Conservation (phyloP, 1,139 yeast species). For the Hansenula lynferdii region DNA sequence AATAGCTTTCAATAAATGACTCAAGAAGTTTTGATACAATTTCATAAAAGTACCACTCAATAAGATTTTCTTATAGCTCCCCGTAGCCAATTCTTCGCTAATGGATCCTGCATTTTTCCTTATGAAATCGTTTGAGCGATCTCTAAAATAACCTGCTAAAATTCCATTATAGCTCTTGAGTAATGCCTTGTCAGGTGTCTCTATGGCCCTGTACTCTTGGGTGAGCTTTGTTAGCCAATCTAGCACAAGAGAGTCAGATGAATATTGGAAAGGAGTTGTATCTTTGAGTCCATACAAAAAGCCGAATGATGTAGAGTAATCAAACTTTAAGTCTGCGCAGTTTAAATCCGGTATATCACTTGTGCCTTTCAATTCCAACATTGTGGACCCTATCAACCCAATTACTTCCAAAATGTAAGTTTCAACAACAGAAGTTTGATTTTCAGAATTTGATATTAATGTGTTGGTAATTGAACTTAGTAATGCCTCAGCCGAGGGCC, state of each 20-base stretch:
- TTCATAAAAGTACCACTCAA: slow-evolving; percentile 16
- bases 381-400: slow-evolving; percentile 49
- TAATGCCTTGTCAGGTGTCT: neutral
- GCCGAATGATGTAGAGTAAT: slow-evolving; percentile 4
- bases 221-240: slow-evolving; percentile 9
- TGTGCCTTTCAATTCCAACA: slow-evolving; percentile 32
- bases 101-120: neutral
- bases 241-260: slow-evolving; percentile 9
- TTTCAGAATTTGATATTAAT: slow-evolving; percentile 33
- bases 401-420: slow-evolving; percentile 48
- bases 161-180: neutral
- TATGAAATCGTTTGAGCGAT: slow-evolving; percentile 1
- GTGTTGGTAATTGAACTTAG: slow-evolving; percentile 39
- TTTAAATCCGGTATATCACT: slow-evolving; percentile 11
- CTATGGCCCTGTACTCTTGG: no score
- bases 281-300: neutral
- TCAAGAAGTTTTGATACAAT: slow-evolving; percentile 50
- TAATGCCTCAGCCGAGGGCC: slow-evolving; percentile 52
- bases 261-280: neutral
- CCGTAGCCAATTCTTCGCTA: neutral
- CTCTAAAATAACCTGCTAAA: slow-evolving; percentile 6
- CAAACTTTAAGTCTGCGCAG: slow-evolving; percentile 12
- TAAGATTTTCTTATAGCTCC: slow-evolving; percentile 4
- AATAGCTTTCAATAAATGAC: slow-evolving; percentile 41
- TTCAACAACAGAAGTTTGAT: slow-evolving; percentile 37